phyloP scores from a whole-genome alignment of 148 eudicot species.

The Persicaria maculosa region DNA sequence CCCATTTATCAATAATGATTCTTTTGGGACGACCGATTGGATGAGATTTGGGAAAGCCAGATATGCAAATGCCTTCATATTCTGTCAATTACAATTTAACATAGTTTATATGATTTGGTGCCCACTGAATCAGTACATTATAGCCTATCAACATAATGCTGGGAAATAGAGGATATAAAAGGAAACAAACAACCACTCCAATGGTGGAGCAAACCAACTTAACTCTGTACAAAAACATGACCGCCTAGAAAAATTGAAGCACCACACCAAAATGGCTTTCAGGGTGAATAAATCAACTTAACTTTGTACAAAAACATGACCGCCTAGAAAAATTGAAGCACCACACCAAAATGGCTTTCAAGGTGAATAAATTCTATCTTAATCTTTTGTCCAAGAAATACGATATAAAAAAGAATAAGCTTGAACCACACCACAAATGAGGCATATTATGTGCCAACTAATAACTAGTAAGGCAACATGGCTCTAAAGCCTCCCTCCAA shows the following conservation, averaged over 20 bases:
- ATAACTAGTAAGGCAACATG: neutral
- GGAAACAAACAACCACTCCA: neutral
- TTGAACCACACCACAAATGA: neutral
- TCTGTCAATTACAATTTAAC: constrained; percentile 38
- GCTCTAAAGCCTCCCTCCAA: neutral
- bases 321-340: no score
- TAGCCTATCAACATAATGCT: neutral
- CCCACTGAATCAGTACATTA: neutral
- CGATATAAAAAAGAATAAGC: neutral
- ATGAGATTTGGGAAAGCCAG: constrained; percentile 63
- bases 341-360: neutral
- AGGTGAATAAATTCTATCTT: neutral
- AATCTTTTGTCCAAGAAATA: neutral
- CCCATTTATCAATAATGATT: constrained; percentile 28
- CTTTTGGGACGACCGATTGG: constrained; percentile 44
- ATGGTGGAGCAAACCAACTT: neutral
- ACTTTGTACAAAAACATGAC: no score
- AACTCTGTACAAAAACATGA: no score
- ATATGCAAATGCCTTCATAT: constrained; percentile 74
- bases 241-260: no score
- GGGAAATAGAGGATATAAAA: neutral
- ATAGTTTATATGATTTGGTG: neutral
- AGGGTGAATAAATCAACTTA: no score
- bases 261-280: no score
- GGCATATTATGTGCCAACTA: neutral